phyloP scores from a whole-genome alignment of 306 rosid species.

The Trichosanthes cucumerina region DNA sequence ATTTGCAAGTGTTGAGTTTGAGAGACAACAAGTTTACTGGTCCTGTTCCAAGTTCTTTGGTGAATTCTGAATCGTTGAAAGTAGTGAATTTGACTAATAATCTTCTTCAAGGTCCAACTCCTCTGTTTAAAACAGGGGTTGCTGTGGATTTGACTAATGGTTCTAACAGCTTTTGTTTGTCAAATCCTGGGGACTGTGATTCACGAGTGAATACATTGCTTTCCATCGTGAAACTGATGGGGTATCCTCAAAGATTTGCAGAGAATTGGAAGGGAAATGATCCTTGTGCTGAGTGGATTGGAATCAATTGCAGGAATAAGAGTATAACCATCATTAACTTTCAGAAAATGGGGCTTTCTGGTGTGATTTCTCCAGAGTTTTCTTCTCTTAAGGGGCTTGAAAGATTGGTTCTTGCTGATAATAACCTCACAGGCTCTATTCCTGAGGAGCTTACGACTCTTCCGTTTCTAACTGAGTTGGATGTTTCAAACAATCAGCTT shows the following conservation, averaged over 20 bases:
- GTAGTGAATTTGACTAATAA: conserved; percentile 71
- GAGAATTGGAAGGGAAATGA: conserved; percentile 70
- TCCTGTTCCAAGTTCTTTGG: conserved; percentile 52
- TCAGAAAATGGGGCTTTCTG: conserved; percentile 66
- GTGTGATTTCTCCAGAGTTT: conserved; percentile 51
- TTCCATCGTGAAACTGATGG: conserved; percentile 35
- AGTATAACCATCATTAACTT: conserved; percentile 53
- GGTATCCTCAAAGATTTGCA: conserved; percentile 61
- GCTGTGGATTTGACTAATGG: conserved; percentile 45
- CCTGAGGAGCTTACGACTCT: conserved; percentile 50
- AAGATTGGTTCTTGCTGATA: conserved; percentile 53
- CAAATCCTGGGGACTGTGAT: conserved; percentile 53
- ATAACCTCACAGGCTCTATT: conserved; percentile 55
- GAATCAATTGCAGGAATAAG: conserved; percentile 49
- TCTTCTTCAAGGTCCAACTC: conserved; percentile 57
- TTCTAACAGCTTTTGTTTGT: conserved; percentile 60
- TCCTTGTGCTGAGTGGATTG: conserved; percentile 69
- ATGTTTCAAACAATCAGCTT: conserved; percentile 55
- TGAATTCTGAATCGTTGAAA: conserved; percentile 35
- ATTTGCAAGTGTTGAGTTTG: conserved; percentile 42
- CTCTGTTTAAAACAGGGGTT: conserved; percentile 40
- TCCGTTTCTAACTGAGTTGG: conserved; percentile 42
- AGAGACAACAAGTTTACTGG: conserved; percentile 73
- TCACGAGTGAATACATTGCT: conserved; percentile 41
- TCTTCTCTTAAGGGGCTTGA: conserved; percentile 42